These are phyloP conservation scores for Penicillium sp. DNA, from an alignment of 2,329 filamentous ascomycete genomes.

Conservation along the genomic window DNA sequence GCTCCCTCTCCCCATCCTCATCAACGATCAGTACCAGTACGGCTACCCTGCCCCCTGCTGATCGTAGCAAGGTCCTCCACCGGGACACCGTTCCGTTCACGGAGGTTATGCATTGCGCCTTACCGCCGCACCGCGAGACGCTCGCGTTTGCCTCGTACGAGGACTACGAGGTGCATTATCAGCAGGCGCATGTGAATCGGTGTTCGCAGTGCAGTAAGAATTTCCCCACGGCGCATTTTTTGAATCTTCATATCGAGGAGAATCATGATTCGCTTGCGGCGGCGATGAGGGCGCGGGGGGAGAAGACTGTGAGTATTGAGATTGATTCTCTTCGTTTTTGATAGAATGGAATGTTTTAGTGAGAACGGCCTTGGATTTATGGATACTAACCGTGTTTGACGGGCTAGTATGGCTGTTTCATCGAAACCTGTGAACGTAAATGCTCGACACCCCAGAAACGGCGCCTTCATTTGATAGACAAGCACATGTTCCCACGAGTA, in stretches of 20 bases:
- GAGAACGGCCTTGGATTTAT: too few relatives aligned
- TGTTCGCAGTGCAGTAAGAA: conserved; percentile 85
- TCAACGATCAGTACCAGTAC: conserved; percentile 8
- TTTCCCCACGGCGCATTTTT: conserved; percentile 79
- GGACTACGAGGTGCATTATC: conserved; percentile 87
- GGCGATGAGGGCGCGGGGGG: conserved; percentile 73
- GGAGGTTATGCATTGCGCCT: conserved; percentile 71
- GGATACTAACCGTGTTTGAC: not conserved
- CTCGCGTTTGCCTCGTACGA: conserved; percentile 72
- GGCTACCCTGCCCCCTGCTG: conserved; percentile 17
- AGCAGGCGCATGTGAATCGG: conserved; percentile 76
- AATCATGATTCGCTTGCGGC: conserved; percentile 81
- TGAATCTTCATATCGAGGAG: conserved; percentile 85
- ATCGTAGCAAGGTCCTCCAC: conserved; percentile 59
- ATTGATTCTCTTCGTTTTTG: not conserved
- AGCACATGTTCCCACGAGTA: conserved; percentile 81
- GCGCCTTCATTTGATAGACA: conserved; percentile 86
- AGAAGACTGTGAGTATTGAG: conserved; percentile 70
- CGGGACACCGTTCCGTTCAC: conserved; percentile 52
- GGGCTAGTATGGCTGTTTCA: conserved; percentile 80
- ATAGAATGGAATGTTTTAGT: not conserved
- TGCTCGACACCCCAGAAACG: conserved; percentile 84
- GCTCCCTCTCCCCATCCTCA: conserved; percentile 31
- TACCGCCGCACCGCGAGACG: conserved; percentile 75
- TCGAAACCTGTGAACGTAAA: conserved; percentile 82